Evolutionary conservation across 495 filamentous ascomycete genomes (phyloP).

Genomic region (Penicillium pulvis): DNA sequence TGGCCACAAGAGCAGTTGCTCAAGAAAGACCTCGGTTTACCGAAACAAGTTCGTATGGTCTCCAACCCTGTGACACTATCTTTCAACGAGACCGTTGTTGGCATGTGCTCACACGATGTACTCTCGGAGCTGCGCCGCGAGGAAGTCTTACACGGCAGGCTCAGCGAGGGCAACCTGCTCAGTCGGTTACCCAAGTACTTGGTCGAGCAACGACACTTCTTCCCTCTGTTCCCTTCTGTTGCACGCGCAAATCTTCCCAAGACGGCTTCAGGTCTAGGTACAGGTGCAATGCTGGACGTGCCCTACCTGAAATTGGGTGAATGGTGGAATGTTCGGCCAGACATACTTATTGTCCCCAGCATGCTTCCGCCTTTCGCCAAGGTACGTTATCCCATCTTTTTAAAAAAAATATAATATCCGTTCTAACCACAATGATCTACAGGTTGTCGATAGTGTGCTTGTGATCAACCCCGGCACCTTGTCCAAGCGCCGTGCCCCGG

Average conservation of each 20-base stretch:
- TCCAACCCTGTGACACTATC: constrained; percentile 86
- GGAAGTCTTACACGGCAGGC: constrained; percentile 65
- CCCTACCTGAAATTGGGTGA: constrained; percentile 89
- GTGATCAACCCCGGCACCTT: constrained; percentile 86
- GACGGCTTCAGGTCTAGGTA: constrained; percentile 58
- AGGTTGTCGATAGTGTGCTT: constrained; percentile 84
- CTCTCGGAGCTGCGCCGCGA: constrained; percentile 77
- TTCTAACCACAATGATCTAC: constrained; percentile 11
- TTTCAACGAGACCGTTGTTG: constrained; percentile 81
- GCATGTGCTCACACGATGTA: constrained; percentile 79
- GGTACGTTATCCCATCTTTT: constrained; percentile 49
- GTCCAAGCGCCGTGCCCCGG: constrained; percentile 78
- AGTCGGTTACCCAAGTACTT: constrained; percentile 70
- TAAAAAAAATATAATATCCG: too few species aligned
- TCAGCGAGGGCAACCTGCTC: constrained; percentile 59
- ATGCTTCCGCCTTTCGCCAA: constrained; percentile 82
- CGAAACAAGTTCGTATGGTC: constrained; percentile 73
- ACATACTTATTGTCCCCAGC: constrained; percentile 84
- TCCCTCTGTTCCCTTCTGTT: constrained; percentile 81
- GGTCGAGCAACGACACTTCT: constrained; percentile 86
- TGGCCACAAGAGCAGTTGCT: constrained; percentile 87
- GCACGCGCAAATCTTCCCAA: constrained; percentile 67
- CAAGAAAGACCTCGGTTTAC: constrained; percentile 69
- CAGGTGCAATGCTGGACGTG: constrained; percentile 76
- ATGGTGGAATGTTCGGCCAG: constrained; percentile 80